Evolutionary conservation across 345 rosid genomes (phyloP).

Genomic region (Arabidopsis arenosa): DNA sequence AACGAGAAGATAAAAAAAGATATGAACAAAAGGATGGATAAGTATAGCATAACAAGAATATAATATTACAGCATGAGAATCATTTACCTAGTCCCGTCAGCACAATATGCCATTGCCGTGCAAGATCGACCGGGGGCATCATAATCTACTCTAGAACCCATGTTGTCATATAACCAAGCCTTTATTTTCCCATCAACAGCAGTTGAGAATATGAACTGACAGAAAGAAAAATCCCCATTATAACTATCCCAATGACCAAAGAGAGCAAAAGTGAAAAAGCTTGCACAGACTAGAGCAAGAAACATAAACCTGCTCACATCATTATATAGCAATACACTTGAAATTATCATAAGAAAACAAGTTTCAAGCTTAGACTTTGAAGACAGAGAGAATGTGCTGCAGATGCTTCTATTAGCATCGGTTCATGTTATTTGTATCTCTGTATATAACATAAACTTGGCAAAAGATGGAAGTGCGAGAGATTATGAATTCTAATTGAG

Average conservation of each 20-base stretch:
- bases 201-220: slow-evolving; percentile 64
- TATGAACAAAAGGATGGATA: slow-evolving; percentile 27
- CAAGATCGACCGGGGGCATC: slow-evolving; percentile 82
- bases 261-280: slow-evolving; percentile 6
- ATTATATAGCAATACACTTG: slow-evolving; percentile 1
- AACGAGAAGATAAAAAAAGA: slow-evolving; percentile 10
- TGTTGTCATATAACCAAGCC: slow-evolving; percentile 82
- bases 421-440: slow-evolving; percentile 1
- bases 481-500: slow-evolving; percentile 18
- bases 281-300: slow-evolving; percentile 19
- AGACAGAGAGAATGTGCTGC: slow-evolving; percentile 12
- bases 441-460: slow-evolving; percentile 4
- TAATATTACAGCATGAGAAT: slow-evolving; percentile 4
- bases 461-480: background rate
- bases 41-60: background rate
- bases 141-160: slow-evolving; percentile 83
- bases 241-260: slow-evolving; percentile 23
- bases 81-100: slow-evolving; percentile 69
- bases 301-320: background rate
- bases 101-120: slow-evolving; percentile 81
- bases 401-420: background rate
- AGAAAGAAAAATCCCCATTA: slow-evolving; percentile 22
- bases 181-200: slow-evolving; percentile 72
- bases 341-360: slow-evolving; percentile 9
- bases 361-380: slow-evolving; percentile 22